Evolutionary conservation across 768 basidiomycete species (phyloP), one percentile per base, ranked within the genome.

Genomic region (Obba rivulosa): DNA sequence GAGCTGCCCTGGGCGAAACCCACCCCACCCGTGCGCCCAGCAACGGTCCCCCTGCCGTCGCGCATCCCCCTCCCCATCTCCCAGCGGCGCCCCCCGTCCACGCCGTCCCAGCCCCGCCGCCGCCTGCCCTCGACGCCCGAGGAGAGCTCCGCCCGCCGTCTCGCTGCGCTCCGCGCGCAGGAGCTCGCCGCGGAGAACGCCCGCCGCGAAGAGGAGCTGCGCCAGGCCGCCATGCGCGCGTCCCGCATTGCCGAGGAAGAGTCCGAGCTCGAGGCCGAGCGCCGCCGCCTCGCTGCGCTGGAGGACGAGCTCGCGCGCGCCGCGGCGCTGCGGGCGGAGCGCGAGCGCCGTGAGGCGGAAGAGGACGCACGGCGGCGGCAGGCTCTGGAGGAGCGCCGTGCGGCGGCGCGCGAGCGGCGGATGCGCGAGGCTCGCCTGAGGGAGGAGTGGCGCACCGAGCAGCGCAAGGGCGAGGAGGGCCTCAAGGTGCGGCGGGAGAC

Each of bases 221-320:
- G 60, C 20, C 59, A 62, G 47, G 60, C 51, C 3, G 28, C 28
- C 28, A 13, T 13, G 5, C 28, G 28, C 7, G 28, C 28, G 13
- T 31, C 28, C 5, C 58, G 56, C 4, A 41, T 60, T 23, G 59
- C 57, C 45, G 49, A 43, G 35, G 54, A 63, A 54, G 63, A 61
- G 50, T 56, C 57, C 41, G 53, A 41, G 43, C 31, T 48, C 16
- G 55, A 52, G 39, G 61, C 62, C 21, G 65, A 66, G 43, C 55
- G 57, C 20, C 51, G 44, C 45, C 57, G 62, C 8, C 58, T 54
- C 50, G 57, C 54, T 0, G 45, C 46, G 20, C 54, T 66, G 10
- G 64, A 65, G 47, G 55, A 55, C 31, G 61, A 67, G 43, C 43
- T 62, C 31, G 56, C 60, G 13, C 48, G 50, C 10, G 59, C 57